phyloP scores from a whole-genome alignment of 2,329 filamentous ascomycete species.

The Colletotrichum scovillei region DNA sequence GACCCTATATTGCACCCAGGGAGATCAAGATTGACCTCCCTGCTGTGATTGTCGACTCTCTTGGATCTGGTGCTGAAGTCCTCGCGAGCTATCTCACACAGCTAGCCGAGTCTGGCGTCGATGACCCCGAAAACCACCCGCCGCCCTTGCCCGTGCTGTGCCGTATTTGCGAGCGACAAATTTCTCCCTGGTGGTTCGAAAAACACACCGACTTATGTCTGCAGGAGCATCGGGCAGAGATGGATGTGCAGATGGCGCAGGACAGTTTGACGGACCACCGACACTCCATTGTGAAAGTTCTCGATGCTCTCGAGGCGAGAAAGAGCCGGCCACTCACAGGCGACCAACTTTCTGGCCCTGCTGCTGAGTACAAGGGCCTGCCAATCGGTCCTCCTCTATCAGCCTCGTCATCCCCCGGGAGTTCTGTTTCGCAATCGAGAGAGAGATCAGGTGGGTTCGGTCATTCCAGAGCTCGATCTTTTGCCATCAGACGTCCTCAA shows the following conservation, averaged over 20 bases:
- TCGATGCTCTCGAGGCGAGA: constrained; percentile 89
- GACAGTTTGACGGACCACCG: constrained; percentile 93
- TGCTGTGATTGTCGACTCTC: constrained; percentile 86
- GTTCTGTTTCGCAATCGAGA: constrained; percentile 77
- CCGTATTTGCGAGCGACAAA: constrained; percentile 96
- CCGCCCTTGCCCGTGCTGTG: constrained; percentile 89
- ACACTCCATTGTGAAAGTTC: constrained; percentile 92
- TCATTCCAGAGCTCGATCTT: constrained; percentile 86
- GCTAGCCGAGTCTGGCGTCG: constrained; percentile 84
- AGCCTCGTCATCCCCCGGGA: constrained; percentile 78
- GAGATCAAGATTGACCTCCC: constrained; percentile 98
- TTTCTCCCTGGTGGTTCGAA: constrained; percentile 99
- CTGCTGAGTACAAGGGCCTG: constrained; percentile 88
- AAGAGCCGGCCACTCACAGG: constrained; percentile 72
- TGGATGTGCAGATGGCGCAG: constrained; percentile 97
- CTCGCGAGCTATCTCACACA: constrained; percentile 93
- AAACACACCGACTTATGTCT: constrained; percentile 97
- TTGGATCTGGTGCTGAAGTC: constrained; percentile 94
- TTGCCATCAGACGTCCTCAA: constrained; percentile 89
- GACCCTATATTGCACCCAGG: constrained; percentile 86
- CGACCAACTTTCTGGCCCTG: constrained; percentile 62
- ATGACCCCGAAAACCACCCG: constrained; percentile 80
- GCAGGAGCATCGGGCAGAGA: constrained; percentile 95
- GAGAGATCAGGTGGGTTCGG: constrained; percentile 80
- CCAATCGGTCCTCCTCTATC: constrained; percentile 82